These are phyloP conservation scores for Fusarium drepaniforme DNA, from an alignment of 2,329 filamentous ascomycete genomes.

Conservation along the genomic window DNA sequence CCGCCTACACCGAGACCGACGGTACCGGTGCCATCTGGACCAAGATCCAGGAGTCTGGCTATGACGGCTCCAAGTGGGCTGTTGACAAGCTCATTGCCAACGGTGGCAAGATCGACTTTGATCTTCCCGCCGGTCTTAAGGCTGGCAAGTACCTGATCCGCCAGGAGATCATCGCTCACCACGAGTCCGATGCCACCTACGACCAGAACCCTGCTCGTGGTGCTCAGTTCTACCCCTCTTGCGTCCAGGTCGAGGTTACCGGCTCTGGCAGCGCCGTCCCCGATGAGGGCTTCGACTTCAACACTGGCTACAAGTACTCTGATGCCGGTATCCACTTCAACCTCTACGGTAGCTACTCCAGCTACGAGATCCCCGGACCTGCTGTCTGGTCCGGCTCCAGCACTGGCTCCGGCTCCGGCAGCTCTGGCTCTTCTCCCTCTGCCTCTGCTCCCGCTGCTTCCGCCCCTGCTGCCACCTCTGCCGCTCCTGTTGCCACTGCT, in stretches of 20 bases:
- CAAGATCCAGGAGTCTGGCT: conserved; percentile 54
- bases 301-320: conserved; percentile 66
- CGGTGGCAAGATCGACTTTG: conserved; percentile 62
- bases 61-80: conserved; percentile 57
- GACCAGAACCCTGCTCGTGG: conserved; percentile 48
- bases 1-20: conserved; percentile 54
- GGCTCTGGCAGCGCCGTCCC: conserved; percentile 58
- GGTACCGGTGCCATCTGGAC: conserved; percentile 65
- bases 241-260: conserved; percentile 71
- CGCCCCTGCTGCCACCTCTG: conserved; percentile 6
- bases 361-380: conserved; percentile 52
- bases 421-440: background rate
- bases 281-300: conserved; percentile 58
- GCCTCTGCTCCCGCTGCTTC: background rate
- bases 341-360: conserved; percentile 60
- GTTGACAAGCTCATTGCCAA: conserved; percentile 60
- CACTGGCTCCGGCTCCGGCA: conserved; percentile 17
- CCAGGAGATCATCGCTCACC: conserved; percentile 67
- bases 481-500: conserved; percentile 4
- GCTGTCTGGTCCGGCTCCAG: conserved; percentile 46
- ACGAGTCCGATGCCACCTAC: conserved; percentile 56
- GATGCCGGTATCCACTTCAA: conserved; percentile 71
- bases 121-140: conserved; percentile 58
- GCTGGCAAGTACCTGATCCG: conserved; percentile 66
- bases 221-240: conserved; percentile 64